These are phyloP conservation scores for Acanthochlamys bracteata DNA, from an alignment of 106 monocot genomes.

Conservation along the genomic window DNA sequence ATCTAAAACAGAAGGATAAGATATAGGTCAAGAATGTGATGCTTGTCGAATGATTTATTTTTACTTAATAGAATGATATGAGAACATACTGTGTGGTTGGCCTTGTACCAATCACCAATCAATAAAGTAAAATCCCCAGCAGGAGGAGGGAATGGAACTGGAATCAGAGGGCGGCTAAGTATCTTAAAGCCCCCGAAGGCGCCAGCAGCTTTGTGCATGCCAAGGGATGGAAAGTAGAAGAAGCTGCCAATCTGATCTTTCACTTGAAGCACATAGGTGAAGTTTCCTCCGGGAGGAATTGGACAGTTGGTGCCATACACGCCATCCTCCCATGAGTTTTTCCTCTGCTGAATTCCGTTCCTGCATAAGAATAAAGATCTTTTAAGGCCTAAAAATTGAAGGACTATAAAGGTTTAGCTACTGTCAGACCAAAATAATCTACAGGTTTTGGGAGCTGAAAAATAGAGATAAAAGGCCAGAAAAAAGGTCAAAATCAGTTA, in stretches of 20 bases:
- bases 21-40: too few relatives aligned
- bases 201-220: constrained; percentile 45
- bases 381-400: background rate
- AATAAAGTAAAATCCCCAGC: constrained; percentile 36
- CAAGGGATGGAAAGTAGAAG: constrained; percentile 50
- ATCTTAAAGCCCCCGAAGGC: constrained; percentile 41
- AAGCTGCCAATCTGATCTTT: constrained; percentile 54
- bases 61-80: background rate
- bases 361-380: background rate
- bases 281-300: constrained; percentile 39
- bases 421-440: too few relatives aligned
- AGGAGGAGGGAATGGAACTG: constrained; percentile 47
- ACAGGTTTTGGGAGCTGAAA: too few relatives aligned
- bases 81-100: constrained; percentile 32
- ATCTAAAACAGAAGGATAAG: too few relatives aligned
- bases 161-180: constrained; percentile 37
- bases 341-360: constrained; percentile 43
- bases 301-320: constrained; percentile 52
- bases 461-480: too few relatives aligned
- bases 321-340: constrained; percentile 48
- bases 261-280: constrained; percentile 38
- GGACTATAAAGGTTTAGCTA: background rate
- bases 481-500: too few relatives aligned
- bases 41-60: too few relatives aligned
- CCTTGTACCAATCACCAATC: constrained; percentile 52